Base-by-base conservation (phyloP, 129 eudicot genomes). In the Pittosporum tobira region DNA sequence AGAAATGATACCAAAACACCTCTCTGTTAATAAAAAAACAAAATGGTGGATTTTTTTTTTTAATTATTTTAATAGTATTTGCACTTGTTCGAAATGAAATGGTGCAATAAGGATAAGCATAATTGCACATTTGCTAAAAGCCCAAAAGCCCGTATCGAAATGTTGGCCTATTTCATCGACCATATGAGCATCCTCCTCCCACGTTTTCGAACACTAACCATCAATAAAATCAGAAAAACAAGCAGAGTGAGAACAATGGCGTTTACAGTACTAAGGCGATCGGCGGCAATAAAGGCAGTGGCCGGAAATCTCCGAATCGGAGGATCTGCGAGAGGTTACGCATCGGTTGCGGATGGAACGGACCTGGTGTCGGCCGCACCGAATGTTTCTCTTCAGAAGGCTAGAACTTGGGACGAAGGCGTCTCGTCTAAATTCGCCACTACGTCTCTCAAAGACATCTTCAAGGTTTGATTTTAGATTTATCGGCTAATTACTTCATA, bases 351-450 rank as follows among this genome's bases (percentile, higher is more conserved):
- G 3, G 96, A 72, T 1, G 99, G 99, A 4, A 63, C 83, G 4
- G 96, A 93, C 66, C 57, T 93, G 57, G 74, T 87, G 1, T 79
- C 94, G 44, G 83, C 96, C 43, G 94, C 94, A 7, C 94, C 91
- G 0, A 68, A 70, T 73, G 91, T 87, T 25, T 64, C 99, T 38
- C 96, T 93, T 55, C 96, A 87, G 79, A 93, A 84, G 47, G 99
- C 99, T 70, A 87, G 96, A 18, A 26, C 72, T 15, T 93, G 96
- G 96, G 96, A 93, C 52, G 99, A 93, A 58, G 99, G 99, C 15
- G 94, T 93, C 57, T 75, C 90, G 18, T 93, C 96, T 5, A 71
- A 87, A 22, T 93, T 93, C 71, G 47, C 96, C 40, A 87, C 96
- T 30, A 86, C 99, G 13, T 66, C 99, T 59, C 74, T 93, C 48